Evolutionary conservation across 2,329 filamentous ascomycete species (phyloP).

Genomic region (Monosporascus sp.): DNA sequence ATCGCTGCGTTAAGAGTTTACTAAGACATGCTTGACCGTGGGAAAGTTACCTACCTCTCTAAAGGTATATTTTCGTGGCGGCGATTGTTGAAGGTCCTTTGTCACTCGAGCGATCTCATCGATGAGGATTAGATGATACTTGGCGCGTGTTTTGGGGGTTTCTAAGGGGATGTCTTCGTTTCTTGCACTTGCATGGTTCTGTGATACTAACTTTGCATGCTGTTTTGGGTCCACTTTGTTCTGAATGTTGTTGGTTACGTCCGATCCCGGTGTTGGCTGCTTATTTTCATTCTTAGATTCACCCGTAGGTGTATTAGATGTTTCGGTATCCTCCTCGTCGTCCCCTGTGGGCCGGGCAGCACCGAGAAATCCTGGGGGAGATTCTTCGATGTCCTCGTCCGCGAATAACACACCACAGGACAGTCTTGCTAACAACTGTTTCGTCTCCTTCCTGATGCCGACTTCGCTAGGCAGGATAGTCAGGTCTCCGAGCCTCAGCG

Average conservation of each 20-base stretch:
- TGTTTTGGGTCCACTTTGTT: not conserved
- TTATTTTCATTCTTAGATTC: no score
- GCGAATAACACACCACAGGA: slow-evolving; percentile 38
- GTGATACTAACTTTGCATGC: slow-evolving; percentile 29
- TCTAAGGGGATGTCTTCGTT: slow-evolving; percentile 32
- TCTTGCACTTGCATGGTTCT: slow-evolving; percentile 24
- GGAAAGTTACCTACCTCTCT: slow-evolving; percentile 9
- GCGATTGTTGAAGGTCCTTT: slow-evolving; percentile 52
- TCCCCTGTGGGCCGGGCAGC: slow-evolving; percentile 21
- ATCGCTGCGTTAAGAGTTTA: not conserved
- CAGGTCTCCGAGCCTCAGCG: slow-evolving; percentile 50
- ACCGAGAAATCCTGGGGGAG: slow-evolving; percentile 37
- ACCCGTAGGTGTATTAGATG: no score
- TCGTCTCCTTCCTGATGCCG: slow-evolving; percentile 40
- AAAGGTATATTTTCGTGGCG: slow-evolving; percentile 65
- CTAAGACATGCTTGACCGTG: not conserved
- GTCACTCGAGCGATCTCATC: slow-evolving; percentile 64
- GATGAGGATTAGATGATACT: slow-evolving; percentile 62
- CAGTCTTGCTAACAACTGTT: slow-evolving; percentile 35
- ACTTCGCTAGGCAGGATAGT: slow-evolving; percentile 56
- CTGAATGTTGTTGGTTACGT: not conserved
- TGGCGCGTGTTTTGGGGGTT: slow-evolving; percentile 34
- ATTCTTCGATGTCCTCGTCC: slow-evolving; percentile 30
- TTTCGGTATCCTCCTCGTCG: slow-evolving; percentile 24
- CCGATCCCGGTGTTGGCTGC: not conserved